These are phyloP conservation scores for Talaromyces trachyspermus DNA, from an alignment of 495 filamentous ascomycete genomes.

Conservation along the genomic window DNA sequence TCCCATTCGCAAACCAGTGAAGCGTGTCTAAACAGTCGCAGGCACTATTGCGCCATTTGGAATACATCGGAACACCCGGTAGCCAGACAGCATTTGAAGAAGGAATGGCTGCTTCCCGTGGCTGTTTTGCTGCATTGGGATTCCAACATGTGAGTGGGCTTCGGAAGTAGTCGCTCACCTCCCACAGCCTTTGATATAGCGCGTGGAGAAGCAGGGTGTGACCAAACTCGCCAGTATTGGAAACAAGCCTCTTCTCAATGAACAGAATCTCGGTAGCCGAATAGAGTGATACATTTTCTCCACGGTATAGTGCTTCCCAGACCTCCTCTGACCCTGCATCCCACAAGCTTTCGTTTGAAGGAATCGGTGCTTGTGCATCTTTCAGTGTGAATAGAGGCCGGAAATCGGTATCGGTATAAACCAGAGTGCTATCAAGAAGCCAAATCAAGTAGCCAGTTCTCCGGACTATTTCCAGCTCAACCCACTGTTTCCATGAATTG, in stretches of 20 bases:
- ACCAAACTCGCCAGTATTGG: slow-evolving; percentile 39
- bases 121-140: slow-evolving; percentile 39
- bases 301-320: slow-evolving; percentile 30
- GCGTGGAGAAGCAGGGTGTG: slow-evolving; percentile 43
- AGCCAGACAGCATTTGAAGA: slow-evolving; percentile 42
- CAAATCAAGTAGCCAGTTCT: slow-evolving; percentile 41
- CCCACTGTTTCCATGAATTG: slow-evolving; percentile 1
- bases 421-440: slow-evolving; percentile 41
- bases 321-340: slow-evolving; percentile 26
- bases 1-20: slow-evolving; percentile 46
- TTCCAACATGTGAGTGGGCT: slow-evolving; percentile 42
- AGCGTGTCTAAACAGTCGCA: slow-evolving; percentile 49
- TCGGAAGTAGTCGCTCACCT: slow-evolving; percentile 41
- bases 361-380: slow-evolving; percentile 35
- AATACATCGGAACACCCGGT: slow-evolving; percentile 40
- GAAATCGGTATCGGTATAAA: slow-evolving; percentile 30
- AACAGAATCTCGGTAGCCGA: slow-evolving; percentile 39
- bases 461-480: slow-evolving; percentile 24
- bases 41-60: slow-evolving; percentile 49
- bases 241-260: slow-evolving; percentile 40
- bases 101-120: slow-evolving; percentile 28
- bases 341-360: slow-evolving; percentile 42
- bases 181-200: slow-evolving; percentile 44
- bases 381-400: slow-evolving; percentile 32
- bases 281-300: slow-evolving; percentile 34